These are phyloP conservation scores for Laburnicola sp. DNA, from an alignment of 2,329 filamentous ascomycete genomes.

Conservation along the genomic window DNA sequence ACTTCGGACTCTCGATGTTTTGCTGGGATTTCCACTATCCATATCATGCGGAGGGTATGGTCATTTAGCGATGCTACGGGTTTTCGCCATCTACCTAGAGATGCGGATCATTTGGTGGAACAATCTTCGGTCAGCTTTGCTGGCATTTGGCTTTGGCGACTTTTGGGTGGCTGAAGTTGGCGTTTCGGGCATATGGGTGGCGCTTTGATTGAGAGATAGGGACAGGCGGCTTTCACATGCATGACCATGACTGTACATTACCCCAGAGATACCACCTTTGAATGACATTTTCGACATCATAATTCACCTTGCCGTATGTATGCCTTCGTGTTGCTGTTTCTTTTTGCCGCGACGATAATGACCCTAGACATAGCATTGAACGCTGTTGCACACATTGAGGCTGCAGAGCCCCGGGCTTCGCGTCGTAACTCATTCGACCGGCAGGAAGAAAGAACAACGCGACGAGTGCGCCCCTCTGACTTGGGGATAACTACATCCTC, in stretches of 20 bases:
- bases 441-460: slow-evolving; percentile 61
- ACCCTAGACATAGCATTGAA: neutral
- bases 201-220: neutral
- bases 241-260: slow-evolving; percentile 20
- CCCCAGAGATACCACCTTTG: slow-evolving; percentile 5
- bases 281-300: neutral
- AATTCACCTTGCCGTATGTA: no score
- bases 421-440: slow-evolving; percentile 42
- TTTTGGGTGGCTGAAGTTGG: slow-evolving; percentile 11
- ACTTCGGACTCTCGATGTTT: slow-evolving; percentile 1
- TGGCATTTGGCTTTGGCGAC: slow-evolving; percentile 17
- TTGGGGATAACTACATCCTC: slow-evolving; percentile 51
- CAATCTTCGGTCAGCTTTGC: slow-evolving; percentile 5
- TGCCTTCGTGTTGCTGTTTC: neutral
- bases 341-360: neutral
- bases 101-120: slow-evolving; percentile 11
- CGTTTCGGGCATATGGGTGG: slow-evolving; percentile 10
- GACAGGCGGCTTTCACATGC: slow-evolving; percentile 5
- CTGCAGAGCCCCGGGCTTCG: slow-evolving; percentile 3
- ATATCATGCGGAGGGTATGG: neutral
- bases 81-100: slow-evolving; percentile 36
- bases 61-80: neutral
- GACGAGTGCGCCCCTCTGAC: slow-evolving; percentile 56
- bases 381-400: slow-evolving; percentile 18
- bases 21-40: no score